A percentile compares a stretch with the other conserved stretches of the same genome.
Conservation (phyloP, 108 stramenopile species). For the Seminavis robusta region DNA sequence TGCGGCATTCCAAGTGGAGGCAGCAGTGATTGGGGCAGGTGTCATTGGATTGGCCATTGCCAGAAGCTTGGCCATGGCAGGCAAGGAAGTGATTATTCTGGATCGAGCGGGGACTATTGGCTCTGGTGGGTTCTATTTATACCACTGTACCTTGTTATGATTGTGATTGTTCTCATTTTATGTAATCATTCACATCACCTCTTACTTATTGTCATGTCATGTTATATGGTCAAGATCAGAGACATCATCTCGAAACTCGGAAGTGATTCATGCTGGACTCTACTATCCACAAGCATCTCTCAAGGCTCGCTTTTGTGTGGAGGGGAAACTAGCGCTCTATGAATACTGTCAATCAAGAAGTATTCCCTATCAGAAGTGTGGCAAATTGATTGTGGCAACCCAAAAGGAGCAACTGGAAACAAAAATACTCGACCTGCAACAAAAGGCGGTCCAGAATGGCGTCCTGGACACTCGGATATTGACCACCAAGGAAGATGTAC, state of each 20-base stretch:
- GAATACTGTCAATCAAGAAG: conserved; percentile 56
- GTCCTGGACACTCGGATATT: conserved; percentile 55
- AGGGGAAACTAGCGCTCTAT: conserved; percentile 70
- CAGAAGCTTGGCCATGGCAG: conserved; percentile 45
- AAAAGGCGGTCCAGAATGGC: conserved; percentile 48
- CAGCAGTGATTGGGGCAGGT: conserved; percentile 79
- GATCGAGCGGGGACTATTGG: conserved; percentile 56
- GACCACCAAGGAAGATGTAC: conserved; percentile 51
- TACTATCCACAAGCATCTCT: conserved; percentile 62
- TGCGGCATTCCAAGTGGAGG: conserved; percentile 52
- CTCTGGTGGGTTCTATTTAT: too few relatives aligned
- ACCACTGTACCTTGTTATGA: too few relatives aligned
- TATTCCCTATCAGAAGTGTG: conserved; percentile 46
- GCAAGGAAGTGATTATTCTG: conserved; percentile 71
- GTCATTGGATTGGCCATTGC: conserved; percentile 76
- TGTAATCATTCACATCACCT: neutral
- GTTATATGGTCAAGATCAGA: conserved; percentile 25
- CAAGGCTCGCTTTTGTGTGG: conserved; percentile 76
- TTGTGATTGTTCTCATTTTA: too few relatives aligned
- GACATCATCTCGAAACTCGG: conserved; percentile 77
- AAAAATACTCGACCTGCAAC: neutral
- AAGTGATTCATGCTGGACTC: conserved; percentile 88
- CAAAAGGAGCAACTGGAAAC: conserved; percentile 34
- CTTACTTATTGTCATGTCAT: neutral
- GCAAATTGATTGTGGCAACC: conserved; percentile 82